Base-by-base conservation (phyloP, 2,329 filamentous ascomycete species). In the Trichoderma sp. region DNA sequence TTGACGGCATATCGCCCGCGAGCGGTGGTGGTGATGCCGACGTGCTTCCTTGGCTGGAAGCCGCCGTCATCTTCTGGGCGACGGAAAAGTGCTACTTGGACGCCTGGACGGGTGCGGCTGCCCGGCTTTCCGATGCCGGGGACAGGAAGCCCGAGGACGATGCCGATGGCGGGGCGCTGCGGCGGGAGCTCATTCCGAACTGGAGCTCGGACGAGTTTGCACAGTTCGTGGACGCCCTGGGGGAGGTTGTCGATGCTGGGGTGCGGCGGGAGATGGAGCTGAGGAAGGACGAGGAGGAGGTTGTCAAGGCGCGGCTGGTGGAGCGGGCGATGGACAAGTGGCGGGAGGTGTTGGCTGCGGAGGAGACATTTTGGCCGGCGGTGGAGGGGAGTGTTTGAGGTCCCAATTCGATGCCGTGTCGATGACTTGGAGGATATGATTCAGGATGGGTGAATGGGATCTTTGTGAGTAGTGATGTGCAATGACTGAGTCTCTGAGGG, bases 11-110 rank as follows among this genome's bases (percentile, higher is more conserved):
- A 14, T 80, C 81, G 58, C 77, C 81, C 26, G 10, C 30, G 12
- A 10, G 12, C 4, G 1, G 12, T 39, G 12, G 39, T 24, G 28
- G 15, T 5, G 81, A n/a, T 21, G 26, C 41, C 19, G 81, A 77
- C 1, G 68, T 70, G 2, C 73, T 91, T 0, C 75, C 78, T 0
- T 82, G 80, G 71, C 77, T 93, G 2, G 89, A 92, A 73, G 89
- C 88, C 6, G 80, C 91, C 67, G 83, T 91, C 2, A 82, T 91
- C n/a, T 83, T 93, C 26, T 93, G 89, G 87, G 87, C 86, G n/a
- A 92, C 88, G 1, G 90, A 94, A 76, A 85, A 81, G 54, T 83
- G 82, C 66, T 89, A 89, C 72, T 72, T 88, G 19, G 79, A 83
- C 45, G 82, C 86, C 14, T 89, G 87, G 87, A 79, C 78, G 10